These are phyloP conservation scores for Mariannaea elegans DNA, from an alignment of 2,329 filamentous ascomycete genomes.

Conservation along the genomic window DNA sequence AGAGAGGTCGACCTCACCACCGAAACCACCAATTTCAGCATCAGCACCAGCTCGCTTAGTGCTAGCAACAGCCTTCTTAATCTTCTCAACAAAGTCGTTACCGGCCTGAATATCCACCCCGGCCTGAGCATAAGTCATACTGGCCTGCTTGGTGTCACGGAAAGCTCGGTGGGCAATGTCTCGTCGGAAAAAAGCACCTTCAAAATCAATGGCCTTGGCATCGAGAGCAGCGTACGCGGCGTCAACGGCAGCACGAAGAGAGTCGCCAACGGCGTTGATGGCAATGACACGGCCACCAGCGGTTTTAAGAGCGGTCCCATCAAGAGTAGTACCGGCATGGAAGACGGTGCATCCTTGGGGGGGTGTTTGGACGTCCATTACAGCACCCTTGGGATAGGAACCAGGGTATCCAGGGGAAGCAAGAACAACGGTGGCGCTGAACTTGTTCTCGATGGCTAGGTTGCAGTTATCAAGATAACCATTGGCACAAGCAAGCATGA, in stretches of 20 bases:
- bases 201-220: slow-evolving; percentile 74
- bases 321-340: slow-evolving; percentile 85
- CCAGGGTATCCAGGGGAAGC: slow-evolving; percentile 92
- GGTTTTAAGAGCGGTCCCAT: slow-evolving; percentile 72
- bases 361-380: slow-evolving; percentile 59
- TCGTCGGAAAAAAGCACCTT: slow-evolving; percentile 89
- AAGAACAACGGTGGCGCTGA: slow-evolving; percentile 92
- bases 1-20: slow-evolving; percentile 70
- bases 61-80: slow-evolving; percentile 88
- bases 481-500: slow-evolving; percentile 86
- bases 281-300: slow-evolving; percentile 93
- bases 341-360: slow-evolving; percentile 74
- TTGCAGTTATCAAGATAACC: slow-evolving; percentile 76
- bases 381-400: slow-evolving; percentile 81
- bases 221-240: slow-evolving; percentile 88
- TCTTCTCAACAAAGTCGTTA: slow-evolving; percentile 89
- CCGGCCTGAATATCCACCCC: slow-evolving; percentile 95
- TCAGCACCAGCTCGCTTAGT: slow-evolving; percentile 88
- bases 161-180: slow-evolving; percentile 88
- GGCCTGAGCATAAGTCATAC: slow-evolving; percentile 89
- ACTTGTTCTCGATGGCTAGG: slow-evolving; percentile 73
- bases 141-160: slow-evolving; percentile 55
- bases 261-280: slow-evolving; percentile 77
- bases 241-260: slow-evolving; percentile 82
- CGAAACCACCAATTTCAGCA: slow-evolving; percentile 94